A percentile compares a stretch with the other conserved stretches of the same genome.
Conservation (phyloP, 2,329 filamentous ascomycete species). For the Talaromyces sp. region DNA sequence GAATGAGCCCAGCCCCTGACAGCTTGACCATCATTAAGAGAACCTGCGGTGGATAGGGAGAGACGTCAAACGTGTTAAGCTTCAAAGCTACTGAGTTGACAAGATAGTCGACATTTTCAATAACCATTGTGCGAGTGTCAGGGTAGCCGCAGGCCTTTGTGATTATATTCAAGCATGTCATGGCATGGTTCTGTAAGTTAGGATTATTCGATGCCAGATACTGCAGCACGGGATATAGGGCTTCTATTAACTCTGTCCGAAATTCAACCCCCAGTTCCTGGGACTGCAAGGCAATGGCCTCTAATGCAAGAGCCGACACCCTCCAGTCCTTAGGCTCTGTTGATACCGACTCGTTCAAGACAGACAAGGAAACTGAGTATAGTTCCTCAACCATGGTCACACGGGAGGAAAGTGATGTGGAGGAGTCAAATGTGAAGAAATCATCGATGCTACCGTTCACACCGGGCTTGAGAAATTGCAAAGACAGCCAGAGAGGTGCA, state of each 20-base stretch:
- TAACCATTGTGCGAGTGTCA: conserved; percentile 71
- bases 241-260: conserved; percentile 80
- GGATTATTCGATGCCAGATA: conserved; percentile 69
- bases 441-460: conserved; percentile 57
- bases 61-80: conserved; percentile 87
- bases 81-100: conserved; percentile 87
- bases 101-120: conserved; percentile 93
- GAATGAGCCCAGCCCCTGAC: conserved; percentile 74
- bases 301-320: conserved; percentile 72
- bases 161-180: conserved; percentile 77
- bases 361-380: conserved; percentile 39
- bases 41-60: conserved; percentile 84
- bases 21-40: conserved; percentile 90
- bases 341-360: conserved; percentile 33
- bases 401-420: conserved; percentile 20
- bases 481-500: conserved; percentile 74
- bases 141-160: conserved; percentile 69
- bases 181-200: conserved; percentile 71
- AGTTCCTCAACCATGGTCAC: conserved; percentile 40
- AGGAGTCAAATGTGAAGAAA: conserved; percentile 56
- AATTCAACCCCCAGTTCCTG: conserved; percentile 63
- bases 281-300: conserved; percentile 73
- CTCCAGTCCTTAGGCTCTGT: conserved; percentile 59
- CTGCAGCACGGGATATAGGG: conserved; percentile 87
- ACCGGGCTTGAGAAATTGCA: conserved; percentile 60